These are phyloP conservation scores for Coemansia sp. DNA, from an alignment of 192 early-diverging fungal species.

Conservation along the genomic window DNA sequence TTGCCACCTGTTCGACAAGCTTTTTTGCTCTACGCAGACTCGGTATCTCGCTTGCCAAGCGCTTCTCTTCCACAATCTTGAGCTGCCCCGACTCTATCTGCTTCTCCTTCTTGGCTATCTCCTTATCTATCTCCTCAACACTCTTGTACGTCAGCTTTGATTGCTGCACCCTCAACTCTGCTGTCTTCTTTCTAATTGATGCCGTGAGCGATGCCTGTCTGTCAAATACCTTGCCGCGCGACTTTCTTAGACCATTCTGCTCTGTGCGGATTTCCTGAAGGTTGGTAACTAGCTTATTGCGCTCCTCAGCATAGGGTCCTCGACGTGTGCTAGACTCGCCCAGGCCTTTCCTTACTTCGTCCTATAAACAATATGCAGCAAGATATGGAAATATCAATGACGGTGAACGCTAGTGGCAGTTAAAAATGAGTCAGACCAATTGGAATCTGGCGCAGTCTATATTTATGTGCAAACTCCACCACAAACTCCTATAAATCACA, in stretches of 20 bases:
- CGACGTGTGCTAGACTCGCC: constrained; percentile 59
- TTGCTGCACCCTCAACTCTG: constrained; percentile 72
- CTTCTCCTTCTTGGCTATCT: constrained; percentile 71
- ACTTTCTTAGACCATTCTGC: constrained; percentile 68
- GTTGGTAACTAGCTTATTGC: constrained; percentile 61
- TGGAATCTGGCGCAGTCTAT: not conserved
- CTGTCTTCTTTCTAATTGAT: constrained; percentile 77
- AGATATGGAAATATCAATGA: not conserved
- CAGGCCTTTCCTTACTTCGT: constrained; percentile 57
- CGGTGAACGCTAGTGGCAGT: not conserved
- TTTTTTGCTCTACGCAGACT: constrained; percentile 35
- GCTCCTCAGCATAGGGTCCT: constrained; percentile 54
- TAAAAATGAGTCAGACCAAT: not conserved
- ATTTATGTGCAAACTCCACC: not conserved
- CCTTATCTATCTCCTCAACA: constrained; percentile 73
- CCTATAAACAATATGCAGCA: constrained; percentile 35
- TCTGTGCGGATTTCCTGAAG: constrained; percentile 70
- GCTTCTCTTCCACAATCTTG: constrained; percentile 86
- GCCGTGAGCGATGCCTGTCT: constrained; percentile 68
- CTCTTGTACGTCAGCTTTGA: constrained; percentile 79
- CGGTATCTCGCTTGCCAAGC: constrained; percentile 41
- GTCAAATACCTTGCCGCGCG: constrained; percentile 70
- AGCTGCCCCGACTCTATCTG: constrained; percentile 75
- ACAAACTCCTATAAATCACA: not conserved
- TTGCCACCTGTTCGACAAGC: constrained; percentile 77